Conservation (phyloP, 805 yeast genomes). For the Lachancea lanzarotensis region DNA sequence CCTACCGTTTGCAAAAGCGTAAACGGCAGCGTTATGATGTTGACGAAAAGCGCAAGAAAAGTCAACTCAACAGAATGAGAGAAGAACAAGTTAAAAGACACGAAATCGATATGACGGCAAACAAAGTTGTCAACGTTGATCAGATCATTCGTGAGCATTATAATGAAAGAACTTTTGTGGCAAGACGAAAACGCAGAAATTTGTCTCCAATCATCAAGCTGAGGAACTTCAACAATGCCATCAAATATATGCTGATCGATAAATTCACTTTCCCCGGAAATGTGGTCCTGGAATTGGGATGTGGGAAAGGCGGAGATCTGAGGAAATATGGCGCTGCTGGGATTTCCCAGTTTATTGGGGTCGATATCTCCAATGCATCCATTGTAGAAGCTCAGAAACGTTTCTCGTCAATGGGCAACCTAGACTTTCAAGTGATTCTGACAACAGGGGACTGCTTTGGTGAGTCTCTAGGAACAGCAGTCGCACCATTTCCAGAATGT, state of each 20-base stretch:
- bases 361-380: constrained; percentile 87
- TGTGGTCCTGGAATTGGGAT: constrained; percentile 77
- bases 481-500: constrained; percentile 60
- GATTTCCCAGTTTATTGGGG: constrained; percentile 74
- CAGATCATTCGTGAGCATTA: constrained; percentile 76
- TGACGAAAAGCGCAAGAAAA: constrained; percentile 30
- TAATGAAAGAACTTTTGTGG: constrained; percentile 70
- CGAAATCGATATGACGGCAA: constrained; percentile 33
- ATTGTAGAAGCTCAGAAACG: constrained; percentile 78
- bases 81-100: constrained; percentile 32
- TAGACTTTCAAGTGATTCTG: constrained; percentile 72
- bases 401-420: constrained; percentile 48
- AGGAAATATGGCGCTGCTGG: constrained; percentile 77
- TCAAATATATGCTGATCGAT: constrained; percentile 77
- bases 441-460: constrained; percentile 92
- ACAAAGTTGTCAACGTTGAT: constrained; percentile 42
- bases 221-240: constrained; percentile 84
- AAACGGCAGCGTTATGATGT: constrained; percentile 27
- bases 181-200: constrained; percentile 56
- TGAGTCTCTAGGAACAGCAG: constrained; percentile 56
- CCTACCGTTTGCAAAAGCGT: constrained; percentile 20
- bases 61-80: constrained; percentile 27
- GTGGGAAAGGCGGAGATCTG: constrained; percentile 98
- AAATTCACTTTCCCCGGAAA: constrained; percentile 52
- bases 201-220: constrained; percentile 79